Percentiles rank a stretch among this genome's conserved stretches.
Evolutionary conservation across 2,329 filamentous ascomycete genomes (phyloP).

Genomic region (Neonectria neomacrospora): DNA sequence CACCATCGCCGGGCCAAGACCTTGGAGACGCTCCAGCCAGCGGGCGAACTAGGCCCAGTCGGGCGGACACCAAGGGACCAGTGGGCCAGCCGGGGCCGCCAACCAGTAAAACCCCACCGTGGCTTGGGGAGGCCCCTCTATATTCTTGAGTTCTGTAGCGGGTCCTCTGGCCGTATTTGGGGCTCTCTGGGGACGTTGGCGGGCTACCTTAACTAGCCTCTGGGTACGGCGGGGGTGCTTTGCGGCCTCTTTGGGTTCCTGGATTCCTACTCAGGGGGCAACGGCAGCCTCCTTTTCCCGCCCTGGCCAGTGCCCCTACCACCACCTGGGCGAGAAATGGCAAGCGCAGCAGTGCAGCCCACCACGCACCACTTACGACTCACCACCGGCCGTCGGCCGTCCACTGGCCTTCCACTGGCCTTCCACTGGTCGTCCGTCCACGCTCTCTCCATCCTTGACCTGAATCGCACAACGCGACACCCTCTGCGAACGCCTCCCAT

Average conservation of each 20-base stretch:
- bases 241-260: conserved; percentile 7
- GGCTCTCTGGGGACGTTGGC: not conserved
- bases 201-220: not conserved
- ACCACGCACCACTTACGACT: conserved; percentile 10
- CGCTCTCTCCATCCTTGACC: conserved; percentile 24
- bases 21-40: conserved; percentile 38
- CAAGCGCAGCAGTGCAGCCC: conserved; percentile 8
- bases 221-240: conserved; percentile 9
- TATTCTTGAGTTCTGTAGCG: conserved; percentile 6
- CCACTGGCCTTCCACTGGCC: conserved; percentile 21
- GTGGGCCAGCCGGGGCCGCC: conserved; percentile 32
- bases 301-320: conserved; percentile 19
- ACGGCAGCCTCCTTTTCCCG: conserved; percentile 26
- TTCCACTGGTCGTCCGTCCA: conserved; percentile 18
- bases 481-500: conserved; percentile 31
- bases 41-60: conserved; percentile 36
- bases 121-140: conserved; percentile 34
- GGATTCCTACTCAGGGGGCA: conserved; percentile 14
- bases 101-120: conserved; percentile 34
- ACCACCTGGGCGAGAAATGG: conserved; percentile 11
- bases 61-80: conserved; percentile 30
- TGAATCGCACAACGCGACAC: conserved; percentile 38
- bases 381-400: conserved; percentile 1
- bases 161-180: conserved; percentile 8
- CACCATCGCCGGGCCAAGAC: conserved; percentile 34